phyloP scores from a whole-genome alignment of 257 asterid genomes.

The Primulina tabacum region DNA sequence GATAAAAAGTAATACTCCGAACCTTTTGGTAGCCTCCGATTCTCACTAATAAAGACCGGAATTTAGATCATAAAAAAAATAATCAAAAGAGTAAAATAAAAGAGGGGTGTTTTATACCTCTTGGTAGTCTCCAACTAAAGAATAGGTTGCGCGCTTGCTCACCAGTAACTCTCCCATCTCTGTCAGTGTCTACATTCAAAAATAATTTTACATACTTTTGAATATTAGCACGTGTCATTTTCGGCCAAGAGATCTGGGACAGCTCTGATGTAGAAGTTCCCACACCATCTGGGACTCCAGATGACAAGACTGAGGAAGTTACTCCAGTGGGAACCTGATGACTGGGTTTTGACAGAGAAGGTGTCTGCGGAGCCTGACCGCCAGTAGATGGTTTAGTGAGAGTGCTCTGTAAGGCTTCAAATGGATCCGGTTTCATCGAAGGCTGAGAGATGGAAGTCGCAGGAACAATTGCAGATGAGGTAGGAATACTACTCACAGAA shows the following conservation, averaged over 20 bases:
- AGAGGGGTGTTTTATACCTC: constrained; percentile 44
- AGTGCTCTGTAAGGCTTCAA: constrained; percentile 68
- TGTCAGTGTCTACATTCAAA: constrained; percentile 81
- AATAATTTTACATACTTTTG: constrained; percentile 91
- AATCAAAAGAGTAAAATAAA: constrained; percentile 5
- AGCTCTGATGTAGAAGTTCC: constrained; percentile 50
- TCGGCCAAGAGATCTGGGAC: constrained; percentile 82
- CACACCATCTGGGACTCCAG: constrained; percentile 48
- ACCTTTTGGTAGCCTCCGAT: not conserved
- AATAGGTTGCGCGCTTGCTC: constrained; percentile 89
- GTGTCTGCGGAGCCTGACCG: constrained; percentile 46
- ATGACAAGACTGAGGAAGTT: constrained; percentile 42
- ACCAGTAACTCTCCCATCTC: constrained; percentile 88
- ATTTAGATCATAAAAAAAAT: not conserved
- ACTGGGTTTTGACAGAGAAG: constrained; percentile 51
- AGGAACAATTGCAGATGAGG: constrained; percentile 53
- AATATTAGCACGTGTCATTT: constrained; percentile 90
- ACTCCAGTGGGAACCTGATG: constrained; percentile 59
- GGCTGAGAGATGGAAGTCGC: constrained; percentile 44
- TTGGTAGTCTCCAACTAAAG: constrained; percentile 92
- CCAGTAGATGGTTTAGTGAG: constrained; percentile 49
- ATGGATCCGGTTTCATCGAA: constrained; percentile 66
- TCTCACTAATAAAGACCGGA: constrained; percentile 6
- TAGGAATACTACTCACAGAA: constrained; percentile 39
- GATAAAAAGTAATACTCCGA: not conserved